Evolutionary conservation across 768 basidiomycete species (phyloP).

Genomic region (Austroboletus eburneus): DNA sequence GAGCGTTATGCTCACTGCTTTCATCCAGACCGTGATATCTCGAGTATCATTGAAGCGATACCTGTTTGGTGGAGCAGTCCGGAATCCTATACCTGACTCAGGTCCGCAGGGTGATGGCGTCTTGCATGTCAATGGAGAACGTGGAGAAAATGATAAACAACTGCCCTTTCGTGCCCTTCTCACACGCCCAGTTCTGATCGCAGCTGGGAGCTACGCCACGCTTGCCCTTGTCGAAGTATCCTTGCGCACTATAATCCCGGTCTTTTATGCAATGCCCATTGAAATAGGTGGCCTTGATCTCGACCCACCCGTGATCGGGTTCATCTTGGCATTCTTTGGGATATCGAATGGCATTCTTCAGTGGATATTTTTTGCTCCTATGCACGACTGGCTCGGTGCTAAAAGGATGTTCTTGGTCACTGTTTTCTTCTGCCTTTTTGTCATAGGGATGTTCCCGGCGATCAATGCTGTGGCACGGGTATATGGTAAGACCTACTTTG

Average conservation of each 20-base stretch:
- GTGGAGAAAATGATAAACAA: constrained; percentile 17
- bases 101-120: not conserved
- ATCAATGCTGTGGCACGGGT: constrained; percentile 35
- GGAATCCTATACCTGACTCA: not conserved
- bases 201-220: constrained; percentile 57
- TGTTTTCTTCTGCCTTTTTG: constrained; percentile 45
- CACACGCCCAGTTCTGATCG: constrained; percentile 47
- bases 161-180: constrained; percentile 49
- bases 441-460: constrained; percentile 40
- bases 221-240: constrained; percentile 62
- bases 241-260: constrained; percentile 42
- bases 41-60: constrained; percentile 15
- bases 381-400: constrained; percentile 55
- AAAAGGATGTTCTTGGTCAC: constrained; percentile 52
- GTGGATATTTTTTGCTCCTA: constrained; percentile 54
- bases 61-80: constrained; percentile 8
- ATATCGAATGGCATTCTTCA: constrained; percentile 44
- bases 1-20: not conserved
- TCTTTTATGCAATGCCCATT: constrained; percentile 31
- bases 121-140: not conserved
- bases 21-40: constrained; percentile 14
- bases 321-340: constrained; percentile 22
- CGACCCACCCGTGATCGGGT: constrained; percentile 30
- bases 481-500: constrained; percentile 36
- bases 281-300: constrained; percentile 28